A percentile compares a stretch with the other conserved stretches of the same genome.
Conservation (phyloP, 257 asterid species). For the Fraxinus pennsylvanica region DNA sequence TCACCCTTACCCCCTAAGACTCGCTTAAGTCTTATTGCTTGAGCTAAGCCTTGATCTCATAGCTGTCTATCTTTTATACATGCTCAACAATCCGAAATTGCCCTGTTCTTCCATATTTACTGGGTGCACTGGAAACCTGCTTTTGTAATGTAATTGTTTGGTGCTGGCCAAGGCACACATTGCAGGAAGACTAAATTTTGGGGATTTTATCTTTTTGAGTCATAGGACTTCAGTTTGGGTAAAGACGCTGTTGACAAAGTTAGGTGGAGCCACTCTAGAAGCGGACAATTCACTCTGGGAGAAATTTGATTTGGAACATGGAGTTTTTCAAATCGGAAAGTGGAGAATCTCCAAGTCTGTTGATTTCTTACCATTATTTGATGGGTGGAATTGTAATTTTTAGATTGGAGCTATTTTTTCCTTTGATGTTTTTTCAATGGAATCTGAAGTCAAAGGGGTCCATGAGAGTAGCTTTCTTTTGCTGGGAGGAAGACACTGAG, state of each 20-base stretch:
- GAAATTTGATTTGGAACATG: background rate
- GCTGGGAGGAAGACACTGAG: background rate
- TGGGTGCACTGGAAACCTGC: background rate
- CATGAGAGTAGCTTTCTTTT: background rate
- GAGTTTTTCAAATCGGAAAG: background rate
- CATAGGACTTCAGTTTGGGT: background rate
- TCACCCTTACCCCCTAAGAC: too few relatives aligned
- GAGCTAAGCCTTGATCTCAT: too few relatives aligned
- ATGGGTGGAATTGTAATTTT: background rate
- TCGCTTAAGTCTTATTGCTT: too few relatives aligned
- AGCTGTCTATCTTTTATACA: background rate
- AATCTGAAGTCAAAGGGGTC: background rate
- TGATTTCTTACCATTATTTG: background rate
- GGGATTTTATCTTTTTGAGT: background rate
- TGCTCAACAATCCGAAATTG: background rate
- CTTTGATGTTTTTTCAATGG: background rate
- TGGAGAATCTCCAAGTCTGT: background rate
- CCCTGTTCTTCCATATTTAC: background rate
- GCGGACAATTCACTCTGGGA: background rate
- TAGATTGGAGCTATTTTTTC: background rate
- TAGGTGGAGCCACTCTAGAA: background rate
- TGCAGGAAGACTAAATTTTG: background rate
- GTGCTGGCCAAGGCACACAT: background rate
- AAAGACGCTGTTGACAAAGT: background rate
- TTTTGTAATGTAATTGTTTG: background rate